Conservation (phyloP, 2,329 filamentous ascomycete species). For the Colletotrichum lentis region DNA sequence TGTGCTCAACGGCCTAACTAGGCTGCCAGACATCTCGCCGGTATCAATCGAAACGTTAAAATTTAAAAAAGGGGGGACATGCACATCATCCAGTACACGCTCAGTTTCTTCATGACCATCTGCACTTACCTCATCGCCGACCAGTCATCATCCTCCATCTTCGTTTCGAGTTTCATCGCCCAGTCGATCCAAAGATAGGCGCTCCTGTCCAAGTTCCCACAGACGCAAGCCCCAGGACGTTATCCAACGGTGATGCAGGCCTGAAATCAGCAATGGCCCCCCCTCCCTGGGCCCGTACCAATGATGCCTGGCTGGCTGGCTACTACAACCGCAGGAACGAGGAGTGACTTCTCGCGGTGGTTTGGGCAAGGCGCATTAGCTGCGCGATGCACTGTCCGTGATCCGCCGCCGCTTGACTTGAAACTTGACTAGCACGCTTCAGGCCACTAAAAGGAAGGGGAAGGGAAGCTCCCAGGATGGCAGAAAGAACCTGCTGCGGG, state of each 20-base stretch:
- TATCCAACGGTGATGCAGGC: background rate
- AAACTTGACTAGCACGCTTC: background rate
- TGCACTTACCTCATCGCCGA: background rate
- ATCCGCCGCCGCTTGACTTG: background rate
- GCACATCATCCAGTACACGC: background rate
- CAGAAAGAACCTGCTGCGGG: too few species aligned
- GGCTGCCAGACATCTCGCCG: slow-evolving; percentile 21
- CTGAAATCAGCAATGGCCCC: background rate
- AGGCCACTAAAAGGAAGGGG: background rate
- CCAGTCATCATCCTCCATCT: background rate
- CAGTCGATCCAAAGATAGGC: slow-evolving; percentile 3
- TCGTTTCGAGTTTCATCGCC: slow-evolving; percentile 14
- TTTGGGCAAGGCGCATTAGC: slow-evolving; percentile 3
- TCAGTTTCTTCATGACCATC: background rate
- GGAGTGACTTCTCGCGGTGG: slow-evolving; percentile 14
- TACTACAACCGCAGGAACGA: slow-evolving; percentile 33
- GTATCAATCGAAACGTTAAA: slow-evolving; percentile 2
- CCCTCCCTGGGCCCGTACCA: background rate
- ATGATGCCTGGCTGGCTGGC: background rate
- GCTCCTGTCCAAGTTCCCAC: background rate
- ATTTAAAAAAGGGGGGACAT: too few species aligned
- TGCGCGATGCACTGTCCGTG: slow-evolving; percentile 13
- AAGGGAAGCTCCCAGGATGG: too few species aligned
- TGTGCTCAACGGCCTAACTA: slow-evolving; percentile 27
- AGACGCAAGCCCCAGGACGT: slow-evolving; percentile 12